Conservation (phyloP, 345 rosid species). For the Nephelium lappaceum region DNA sequence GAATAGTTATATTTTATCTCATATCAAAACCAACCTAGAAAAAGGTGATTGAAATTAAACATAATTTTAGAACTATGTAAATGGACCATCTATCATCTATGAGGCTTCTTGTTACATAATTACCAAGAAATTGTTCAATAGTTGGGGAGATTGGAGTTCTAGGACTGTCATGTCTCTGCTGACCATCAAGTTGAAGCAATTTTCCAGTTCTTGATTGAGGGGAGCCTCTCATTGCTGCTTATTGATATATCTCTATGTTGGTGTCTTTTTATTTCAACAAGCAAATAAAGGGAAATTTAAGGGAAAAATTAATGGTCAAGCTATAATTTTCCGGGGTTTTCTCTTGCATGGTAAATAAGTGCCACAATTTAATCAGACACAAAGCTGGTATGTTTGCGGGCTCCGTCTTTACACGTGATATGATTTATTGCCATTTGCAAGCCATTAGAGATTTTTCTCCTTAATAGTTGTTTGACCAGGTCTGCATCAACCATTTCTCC, state of each 20-base stretch:
- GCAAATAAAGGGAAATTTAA: slow-evolving; percentile 30
- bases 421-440: not conserved
- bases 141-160: slow-evolving; percentile 40
- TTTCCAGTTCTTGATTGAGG: slow-evolving; percentile 30
- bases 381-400: slow-evolving; percentile 16
- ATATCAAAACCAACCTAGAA: too few species aligned
- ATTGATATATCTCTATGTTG: slow-evolving; percentile 12
- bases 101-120: not conserved
- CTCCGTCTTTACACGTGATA: slow-evolving; percentile 22
- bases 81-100: too few species aligned
- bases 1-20: too few species aligned
- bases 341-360: slow-evolving; percentile 29
- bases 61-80: too few species aligned
- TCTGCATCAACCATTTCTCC: slow-evolving; percentile 8
- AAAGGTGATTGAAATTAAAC: too few species aligned
- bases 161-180: slow-evolving; percentile 34
- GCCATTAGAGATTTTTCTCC: slow-evolving; percentile 7
- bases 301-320: slow-evolving; percentile 15
- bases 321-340: slow-evolving; percentile 39
- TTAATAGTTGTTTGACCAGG: slow-evolving; percentile 31
- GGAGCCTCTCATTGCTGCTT: slow-evolving; percentile 17
- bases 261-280: slow-evolving; percentile 18
- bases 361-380: slow-evolving; percentile 10
- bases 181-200: slow-evolving; percentile 33
- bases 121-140: slow-evolving; percentile 44